A percentile compares a stretch with the other conserved stretches of the same genome.
Evolutionary conservation across 352 stramenopile genomes (phyloP).

Genomic region (Phytophthora pinifolia): DNA sequence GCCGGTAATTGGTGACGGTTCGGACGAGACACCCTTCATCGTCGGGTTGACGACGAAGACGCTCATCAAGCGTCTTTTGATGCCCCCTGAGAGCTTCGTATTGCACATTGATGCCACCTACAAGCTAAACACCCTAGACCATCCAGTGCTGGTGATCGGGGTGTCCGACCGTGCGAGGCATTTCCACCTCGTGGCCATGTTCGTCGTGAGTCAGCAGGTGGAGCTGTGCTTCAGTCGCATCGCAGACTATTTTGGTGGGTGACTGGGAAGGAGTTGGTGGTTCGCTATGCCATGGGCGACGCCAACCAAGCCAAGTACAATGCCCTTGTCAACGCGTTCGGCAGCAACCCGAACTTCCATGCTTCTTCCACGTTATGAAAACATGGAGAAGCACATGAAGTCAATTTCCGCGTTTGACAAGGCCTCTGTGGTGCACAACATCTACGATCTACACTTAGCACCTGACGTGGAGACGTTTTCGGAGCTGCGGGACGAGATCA

Average conservation of each 20-base stretch:
- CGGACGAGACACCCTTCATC: too few relatives aligned
- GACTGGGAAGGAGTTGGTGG: background rate
- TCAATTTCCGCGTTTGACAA: slow-evolving; percentile 3
- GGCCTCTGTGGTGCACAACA: background rate
- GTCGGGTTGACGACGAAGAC: too few relatives aligned
- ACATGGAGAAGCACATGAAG: slow-evolving; percentile 10
- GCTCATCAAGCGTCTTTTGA: too few relatives aligned
- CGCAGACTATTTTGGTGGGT: background rate
- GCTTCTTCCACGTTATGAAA: slow-evolving; percentile 28
- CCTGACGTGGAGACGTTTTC: too few relatives aligned
- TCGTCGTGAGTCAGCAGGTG: background rate
- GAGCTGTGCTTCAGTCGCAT: background rate
- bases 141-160: slow-evolving; percentile 3
- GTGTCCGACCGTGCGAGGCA: background rate
- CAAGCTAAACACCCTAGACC: slow-evolving; percentile 4
- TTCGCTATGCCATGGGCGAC: slow-evolving; percentile 19
- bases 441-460: too few relatives aligned
- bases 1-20: too few relatives aligned
- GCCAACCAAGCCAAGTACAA: slow-evolving; percentile 5
- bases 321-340: background rate
- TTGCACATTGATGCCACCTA: slow-evolving; percentile 7
- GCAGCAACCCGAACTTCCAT: background rate
- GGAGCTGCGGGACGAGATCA: too few relatives aligned
- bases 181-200: background rate
- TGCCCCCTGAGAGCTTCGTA: background rate